These are phyloP conservation scores for Collariella sp. DNA, from an alignment of 495 filamentous ascomycete species.

Conservation along the genomic window DNA sequence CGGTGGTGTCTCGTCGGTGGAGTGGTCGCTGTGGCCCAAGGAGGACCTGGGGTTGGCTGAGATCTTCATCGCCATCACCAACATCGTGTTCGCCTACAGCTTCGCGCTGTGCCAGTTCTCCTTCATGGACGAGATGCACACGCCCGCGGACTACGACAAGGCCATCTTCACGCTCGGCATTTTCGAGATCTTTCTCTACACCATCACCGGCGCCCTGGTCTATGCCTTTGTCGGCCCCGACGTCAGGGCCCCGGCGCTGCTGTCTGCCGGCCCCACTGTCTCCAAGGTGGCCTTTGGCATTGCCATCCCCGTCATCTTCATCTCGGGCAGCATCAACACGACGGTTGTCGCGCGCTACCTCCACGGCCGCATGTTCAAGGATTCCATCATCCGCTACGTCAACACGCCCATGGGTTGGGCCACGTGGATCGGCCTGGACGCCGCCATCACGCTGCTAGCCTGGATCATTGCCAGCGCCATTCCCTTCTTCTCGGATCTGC, in stretches of 20 bases:
- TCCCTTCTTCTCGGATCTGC: slow-evolving; percentile 60
- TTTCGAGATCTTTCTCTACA: slow-evolving; percentile 61
- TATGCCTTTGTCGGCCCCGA: slow-evolving; percentile 63
- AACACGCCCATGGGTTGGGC: slow-evolving; percentile 50
- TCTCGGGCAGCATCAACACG: slow-evolving; percentile 54
- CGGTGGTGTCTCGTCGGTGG: slow-evolving; percentile 27
- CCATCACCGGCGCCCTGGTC: slow-evolving; percentile 56
- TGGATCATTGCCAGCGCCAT: slow-evolving; percentile 68
- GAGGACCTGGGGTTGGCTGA: slow-evolving; percentile 30
- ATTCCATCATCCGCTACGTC: slow-evolving; percentile 49
- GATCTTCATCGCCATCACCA: slow-evolving; percentile 58
- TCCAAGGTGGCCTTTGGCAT: slow-evolving; percentile 72
- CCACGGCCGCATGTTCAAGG: slow-evolving; percentile 51
- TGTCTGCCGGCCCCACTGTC: slow-evolving; percentile 50
- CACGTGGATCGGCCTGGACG: slow-evolving; percentile 52
- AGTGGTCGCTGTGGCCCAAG: slow-evolving; percentile 39
- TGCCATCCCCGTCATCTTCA: slow-evolving; percentile 73
- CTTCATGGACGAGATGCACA: slow-evolving; percentile 70
- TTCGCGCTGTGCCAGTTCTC: slow-evolving; percentile 66
- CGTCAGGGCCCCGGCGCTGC: slow-evolving; percentile 63
- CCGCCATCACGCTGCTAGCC: slow-evolving; percentile 53
- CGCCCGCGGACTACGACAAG: slow-evolving; percentile 57
- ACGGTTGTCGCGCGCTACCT: slow-evolving; percentile 54
- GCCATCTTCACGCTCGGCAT: slow-evolving; percentile 55
- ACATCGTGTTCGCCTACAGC: slow-evolving; percentile 67